phyloP scores from a whole-genome alignment of 495 filamentous ascomycete genomes.

The Penicillium angulare region DNA sequence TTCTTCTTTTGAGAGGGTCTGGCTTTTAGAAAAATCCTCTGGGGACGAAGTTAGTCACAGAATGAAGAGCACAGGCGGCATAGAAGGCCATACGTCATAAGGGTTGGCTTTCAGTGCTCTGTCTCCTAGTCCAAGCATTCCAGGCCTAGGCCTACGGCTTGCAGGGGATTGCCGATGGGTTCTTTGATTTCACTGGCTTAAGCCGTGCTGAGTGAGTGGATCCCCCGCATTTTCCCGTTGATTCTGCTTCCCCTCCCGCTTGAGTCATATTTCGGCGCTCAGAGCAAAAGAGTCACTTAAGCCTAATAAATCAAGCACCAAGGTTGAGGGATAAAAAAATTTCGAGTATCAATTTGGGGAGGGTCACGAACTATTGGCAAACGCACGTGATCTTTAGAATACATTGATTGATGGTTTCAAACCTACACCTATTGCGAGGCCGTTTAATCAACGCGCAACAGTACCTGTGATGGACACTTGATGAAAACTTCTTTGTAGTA shows the following conservation, averaged over 20 bases:
- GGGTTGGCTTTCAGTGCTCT: constrained; percentile 3
- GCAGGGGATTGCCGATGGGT: background rate
- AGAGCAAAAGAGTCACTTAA: background rate
- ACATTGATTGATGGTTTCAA: background rate
- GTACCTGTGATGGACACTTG: no score
- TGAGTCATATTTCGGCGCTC: no score
- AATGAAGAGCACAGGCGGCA: constrained; percentile 10
- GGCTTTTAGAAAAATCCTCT: constrained; percentile 20
- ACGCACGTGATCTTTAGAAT: background rate
- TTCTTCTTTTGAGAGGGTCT: background rate
- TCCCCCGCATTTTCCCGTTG: background rate
- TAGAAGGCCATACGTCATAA: constrained; percentile 6
- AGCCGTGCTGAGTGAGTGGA: background rate
- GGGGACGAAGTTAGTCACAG: constrained; percentile 11
- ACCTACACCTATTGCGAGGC: no score
- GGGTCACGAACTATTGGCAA: background rate
- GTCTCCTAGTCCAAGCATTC: constrained; percentile 10
- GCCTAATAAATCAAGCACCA: background rate
- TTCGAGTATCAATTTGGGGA: background rate
- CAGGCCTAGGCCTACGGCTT: background rate
- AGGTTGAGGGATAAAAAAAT: background rate
- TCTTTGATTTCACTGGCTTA: background rate
- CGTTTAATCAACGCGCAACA: background rate
- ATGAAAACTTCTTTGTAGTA: no score
- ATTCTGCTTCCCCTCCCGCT: no score